Evolutionary conservation across 108 stramenopile species (phyloP), one percentile per base, ranked within the genome.

Genomic region (Cyclotella cryptica): DNA sequence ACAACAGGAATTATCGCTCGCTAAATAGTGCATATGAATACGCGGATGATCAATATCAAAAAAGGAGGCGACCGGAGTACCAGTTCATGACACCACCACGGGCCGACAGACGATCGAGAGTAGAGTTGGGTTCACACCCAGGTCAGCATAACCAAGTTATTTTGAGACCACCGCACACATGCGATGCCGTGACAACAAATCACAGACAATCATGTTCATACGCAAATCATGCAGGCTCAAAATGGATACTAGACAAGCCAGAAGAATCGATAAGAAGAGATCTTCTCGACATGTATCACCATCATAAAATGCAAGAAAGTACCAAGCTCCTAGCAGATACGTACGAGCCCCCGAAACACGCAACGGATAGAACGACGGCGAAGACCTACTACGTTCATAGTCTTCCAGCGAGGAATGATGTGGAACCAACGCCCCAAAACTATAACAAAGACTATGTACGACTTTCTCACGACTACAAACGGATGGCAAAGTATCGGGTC

Each of bases 391-490:
- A 19, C 3, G 8, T 51, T 8, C 49, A 6, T 19, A 19, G 49
- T 19, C 18, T 6, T 19, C 49, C 18, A 3, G 3, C 18, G 49
- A 19, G 49, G 3, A 51, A 19, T 19, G 49, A 6, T 51, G 21
- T 46, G 8, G 28, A 47, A 65, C 22, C 64, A 13, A 35, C 13
- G 35, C 3, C 60, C 13, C 8, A 39, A 0, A 39, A 39, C 29
- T 76, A 76, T 22, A 59, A 30, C 58, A 78, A 78, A 69, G 60
- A 78, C 44, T 78, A 78, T 28, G 21, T 63, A 5, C 18, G 24
- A 27, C 40, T 78, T 17, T 60, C 77, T 10, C 28, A 41, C 49
- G 69, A 78, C 39, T 78, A 69, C 55, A 49, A 74, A 14, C 7
- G 22, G 49, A 64, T 65, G 74, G 63, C 64, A 60, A 74, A 62